Evolutionary conservation across 2,329 filamentous ascomycete genomes (phyloP).

Genomic region (Xylaria sp.): DNA sequence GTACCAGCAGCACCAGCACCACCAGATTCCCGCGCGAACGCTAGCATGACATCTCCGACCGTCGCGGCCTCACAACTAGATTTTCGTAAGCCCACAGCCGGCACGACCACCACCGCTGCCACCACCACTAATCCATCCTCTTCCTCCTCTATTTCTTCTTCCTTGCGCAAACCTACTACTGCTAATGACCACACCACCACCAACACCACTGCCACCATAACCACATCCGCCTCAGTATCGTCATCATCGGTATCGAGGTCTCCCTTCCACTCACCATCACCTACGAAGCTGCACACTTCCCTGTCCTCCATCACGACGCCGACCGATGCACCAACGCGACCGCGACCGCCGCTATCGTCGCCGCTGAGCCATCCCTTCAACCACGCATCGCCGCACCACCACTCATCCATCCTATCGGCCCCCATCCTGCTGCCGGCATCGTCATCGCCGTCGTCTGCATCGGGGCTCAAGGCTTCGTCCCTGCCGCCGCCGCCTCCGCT

Average conservation of each 20-base stretch:
- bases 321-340: slow-evolving; percentile 38
- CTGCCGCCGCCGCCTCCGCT: slow-evolving; percentile 45
- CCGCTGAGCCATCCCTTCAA: slow-evolving; percentile 46
- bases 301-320: slow-evolving; percentile 46
- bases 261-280: slow-evolving; percentile 43
- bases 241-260: slow-evolving; percentile 36
- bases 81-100: slow-evolving; percentile 51
- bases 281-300: slow-evolving; percentile 37
- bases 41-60: slow-evolving; percentile 48
- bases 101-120: slow-evolving; percentile 46
- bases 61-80: slow-evolving; percentile 48
- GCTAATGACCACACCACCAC: slow-evolving; percentile 5
- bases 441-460: slow-evolving; percentile 36
- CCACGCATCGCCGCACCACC: slow-evolving; percentile 45
- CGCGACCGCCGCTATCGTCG: slow-evolving; percentile 46
- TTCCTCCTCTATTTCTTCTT: slow-evolving; percentile 37
- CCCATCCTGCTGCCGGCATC: slow-evolving; percentile 25
- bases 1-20: neutral
- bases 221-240: slow-evolving; percentile 36
- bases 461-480: slow-evolving; percentile 24
- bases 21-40: slow-evolving; percentile 30
- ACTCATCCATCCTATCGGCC: slow-evolving; percentile 32
- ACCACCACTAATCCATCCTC: slow-evolving; percentile 31
- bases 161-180: slow-evolving; percentile 31
- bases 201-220: slow-evolving; percentile 42